Evolutionary conservation across 495 filamentous ascomycete genomes (phyloP), one percentile per base, ranked within the genome.

Genomic region (Echria macrotheca): DNA sequence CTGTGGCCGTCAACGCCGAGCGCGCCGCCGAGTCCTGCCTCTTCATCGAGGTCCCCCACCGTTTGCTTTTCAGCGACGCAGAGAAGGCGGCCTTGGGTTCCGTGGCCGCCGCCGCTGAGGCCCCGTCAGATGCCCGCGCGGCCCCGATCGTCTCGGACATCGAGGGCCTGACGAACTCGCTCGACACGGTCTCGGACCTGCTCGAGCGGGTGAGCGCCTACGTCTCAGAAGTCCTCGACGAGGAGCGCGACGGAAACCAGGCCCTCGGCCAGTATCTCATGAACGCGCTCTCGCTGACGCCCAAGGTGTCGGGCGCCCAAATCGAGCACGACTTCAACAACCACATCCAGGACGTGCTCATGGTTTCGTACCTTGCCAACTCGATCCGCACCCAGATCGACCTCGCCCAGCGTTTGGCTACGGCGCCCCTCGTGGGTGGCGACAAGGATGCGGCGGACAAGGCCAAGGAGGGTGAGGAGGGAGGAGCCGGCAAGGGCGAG

Each of bases 341-440:
- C 72, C 93, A 98, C 72, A 87, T 98, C 68, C 93, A 98, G 73
- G 93, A 98, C 64, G 90, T 98, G 49, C 82, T 98, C 39, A 85
- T 96, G 59, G 89, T 97, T 54, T 89, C 87, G 39, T 98, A 98
- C 75, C 78, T 98, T 37, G 89, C 93, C 57, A 98, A 97, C 75
- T 96, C 91, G 41, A 95, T 98, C 70, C 89, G 93, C 67, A 96
- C 91, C 58, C 93, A 98, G 76, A 98, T 98, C 69, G 93, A 97
- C 66, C 81, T 98, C 33, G 93, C 90, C 40, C 94, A 96, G 74
- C 81, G 91, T 23, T 72, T 97, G 52, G 90, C 93, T 44, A 95
- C 89, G 11, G 85, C 90, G 37, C 80, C 83, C 35, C 76, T 96
- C 21, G 85, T 83, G 12, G 76, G 77, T 44, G 82, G 78, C 38